Percentiles rank a stretch among this genome's conserved stretches.
These are phyloP conservation scores for Cyanidioschyzon merolae DNA, from an alignment of 23 red algal genomes.

Conservation along the genomic window DNA sequence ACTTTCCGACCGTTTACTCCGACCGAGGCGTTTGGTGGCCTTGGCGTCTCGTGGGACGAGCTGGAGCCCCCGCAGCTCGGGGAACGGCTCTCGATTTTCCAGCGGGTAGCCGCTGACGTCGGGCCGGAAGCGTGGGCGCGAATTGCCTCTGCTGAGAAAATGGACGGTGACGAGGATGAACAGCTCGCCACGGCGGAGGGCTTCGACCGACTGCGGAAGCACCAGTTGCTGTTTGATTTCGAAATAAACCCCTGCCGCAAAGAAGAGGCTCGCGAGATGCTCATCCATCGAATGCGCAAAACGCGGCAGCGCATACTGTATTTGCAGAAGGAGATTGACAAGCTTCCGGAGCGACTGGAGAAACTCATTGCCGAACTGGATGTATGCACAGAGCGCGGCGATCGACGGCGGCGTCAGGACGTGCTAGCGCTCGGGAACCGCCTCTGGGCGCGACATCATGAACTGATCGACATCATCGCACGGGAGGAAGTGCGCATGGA, in stretches of 20 bases:
- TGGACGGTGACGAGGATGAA: background rate
- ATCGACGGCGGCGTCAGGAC: background rate
- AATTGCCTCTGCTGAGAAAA: background rate
- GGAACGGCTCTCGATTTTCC: background rate
- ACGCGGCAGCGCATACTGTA: background rate
- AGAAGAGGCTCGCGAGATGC: background rate
- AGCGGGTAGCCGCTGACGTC: background rate
- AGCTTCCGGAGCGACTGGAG: background rate
- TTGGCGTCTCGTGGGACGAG: background rate
- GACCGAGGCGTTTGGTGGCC: background rate
- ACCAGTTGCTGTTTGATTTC: background rate
- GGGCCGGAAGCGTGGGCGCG: background rate
- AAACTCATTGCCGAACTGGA: conserved; percentile 1
- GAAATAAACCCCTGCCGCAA: background rate
- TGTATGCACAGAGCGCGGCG: background rate
- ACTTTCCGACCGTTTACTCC: background rate
- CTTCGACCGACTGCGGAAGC: background rate
- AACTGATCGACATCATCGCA: background rate
- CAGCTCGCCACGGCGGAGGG: background rate
- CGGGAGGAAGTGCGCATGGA: background rate
- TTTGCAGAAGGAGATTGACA: background rate
- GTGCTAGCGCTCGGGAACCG: background rate
- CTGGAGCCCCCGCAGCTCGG: background rate
- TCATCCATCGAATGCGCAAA: background rate
- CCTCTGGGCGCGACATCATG: background rate